Conservation (phyloP, 176 grass and related monocot genomes). For the Lolium multiflorum region DNA sequence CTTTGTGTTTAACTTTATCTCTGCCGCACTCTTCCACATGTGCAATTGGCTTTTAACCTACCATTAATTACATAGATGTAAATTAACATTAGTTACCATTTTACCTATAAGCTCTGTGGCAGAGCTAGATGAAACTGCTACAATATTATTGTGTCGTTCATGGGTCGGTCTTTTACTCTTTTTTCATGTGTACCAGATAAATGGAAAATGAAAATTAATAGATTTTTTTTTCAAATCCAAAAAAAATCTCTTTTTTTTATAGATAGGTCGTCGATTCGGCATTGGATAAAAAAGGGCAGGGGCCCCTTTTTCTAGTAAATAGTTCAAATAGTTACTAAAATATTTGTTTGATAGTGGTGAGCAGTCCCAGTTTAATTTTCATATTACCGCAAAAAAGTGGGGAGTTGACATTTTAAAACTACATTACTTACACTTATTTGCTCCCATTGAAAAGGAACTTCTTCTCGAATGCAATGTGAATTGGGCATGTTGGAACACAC, state of each 20-base stretch:
- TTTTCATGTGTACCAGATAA: neutral
- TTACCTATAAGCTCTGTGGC: constrained; percentile 27
- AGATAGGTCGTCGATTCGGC: too few relatives aligned
- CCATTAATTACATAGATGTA: neutral
- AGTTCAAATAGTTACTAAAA: constrained; percentile 2
- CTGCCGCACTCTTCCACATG: constrained; percentile 7
- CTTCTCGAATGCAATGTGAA: constrained; percentile 5
- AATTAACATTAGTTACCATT: constrained; percentile 32
- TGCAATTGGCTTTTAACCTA: neutral
- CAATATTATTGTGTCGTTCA: constrained; percentile 28
- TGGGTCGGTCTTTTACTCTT: constrained; percentile 5
- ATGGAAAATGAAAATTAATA: too few relatives aligned
- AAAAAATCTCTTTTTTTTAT: too few relatives aligned
- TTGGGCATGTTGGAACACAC: constrained; percentile 4
- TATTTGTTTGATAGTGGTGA: constrained; percentile 26
- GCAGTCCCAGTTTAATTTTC: neutral
- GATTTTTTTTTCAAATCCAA: too few relatives aligned
- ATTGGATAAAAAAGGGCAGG: too few relatives aligned
- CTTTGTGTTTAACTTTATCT: constrained; percentile 10
- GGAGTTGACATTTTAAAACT: neutral
- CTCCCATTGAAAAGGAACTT: constrained; percentile 16
- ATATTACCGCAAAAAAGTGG: constrained; percentile 27
- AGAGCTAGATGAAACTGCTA: constrained; percentile 7
- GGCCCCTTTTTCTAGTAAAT: too few relatives aligned
- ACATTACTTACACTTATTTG: neutral